phyloP scores from a whole-genome alignment of 2,329 filamentous ascomycete genomes.

The Arachnopeziza araneosa region DNA sequence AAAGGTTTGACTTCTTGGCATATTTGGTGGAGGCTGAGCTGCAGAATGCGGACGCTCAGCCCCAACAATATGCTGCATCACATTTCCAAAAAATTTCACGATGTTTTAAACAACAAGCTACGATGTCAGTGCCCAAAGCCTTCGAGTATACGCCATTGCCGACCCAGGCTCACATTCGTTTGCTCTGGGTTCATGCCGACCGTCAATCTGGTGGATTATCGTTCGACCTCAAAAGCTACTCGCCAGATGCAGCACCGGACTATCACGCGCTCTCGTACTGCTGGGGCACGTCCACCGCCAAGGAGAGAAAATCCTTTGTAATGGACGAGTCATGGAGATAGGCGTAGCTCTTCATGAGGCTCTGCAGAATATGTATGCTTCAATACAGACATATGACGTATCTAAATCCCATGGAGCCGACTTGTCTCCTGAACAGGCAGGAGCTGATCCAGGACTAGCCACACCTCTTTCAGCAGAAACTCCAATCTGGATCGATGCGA shows the following conservation, averaged over 20 bases:
- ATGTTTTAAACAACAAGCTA: background rate
- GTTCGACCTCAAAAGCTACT: background rate
- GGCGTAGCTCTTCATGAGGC: background rate
- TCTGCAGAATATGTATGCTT: background rate
- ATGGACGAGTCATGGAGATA: background rate
- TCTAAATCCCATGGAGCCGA: no score
- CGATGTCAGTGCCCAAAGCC: background rate
- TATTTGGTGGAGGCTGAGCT: no score
- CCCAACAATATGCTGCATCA: background rate
- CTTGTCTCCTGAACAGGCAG: background rate
- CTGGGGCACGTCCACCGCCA: slow-evolving; percentile 3
- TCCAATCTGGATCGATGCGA: slow-evolving; percentile 21
- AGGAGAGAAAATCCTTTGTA: background rate
- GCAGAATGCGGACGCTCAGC: no score
- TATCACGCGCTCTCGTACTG: slow-evolving; percentile 8
- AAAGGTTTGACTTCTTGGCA: no score
- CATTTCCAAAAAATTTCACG: background rate
- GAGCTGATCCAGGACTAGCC: background rate
- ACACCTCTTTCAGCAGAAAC: background rate
- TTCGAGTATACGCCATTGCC: background rate
- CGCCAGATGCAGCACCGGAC: background rate
- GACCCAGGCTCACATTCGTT: background rate
- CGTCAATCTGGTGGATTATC: background rate
- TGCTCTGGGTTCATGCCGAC: background rate
- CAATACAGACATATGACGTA: background rate